Base-by-base conservation (phyloP, 2,329 filamentous ascomycete genomes). In the Mollisia scopiformis region DNA sequence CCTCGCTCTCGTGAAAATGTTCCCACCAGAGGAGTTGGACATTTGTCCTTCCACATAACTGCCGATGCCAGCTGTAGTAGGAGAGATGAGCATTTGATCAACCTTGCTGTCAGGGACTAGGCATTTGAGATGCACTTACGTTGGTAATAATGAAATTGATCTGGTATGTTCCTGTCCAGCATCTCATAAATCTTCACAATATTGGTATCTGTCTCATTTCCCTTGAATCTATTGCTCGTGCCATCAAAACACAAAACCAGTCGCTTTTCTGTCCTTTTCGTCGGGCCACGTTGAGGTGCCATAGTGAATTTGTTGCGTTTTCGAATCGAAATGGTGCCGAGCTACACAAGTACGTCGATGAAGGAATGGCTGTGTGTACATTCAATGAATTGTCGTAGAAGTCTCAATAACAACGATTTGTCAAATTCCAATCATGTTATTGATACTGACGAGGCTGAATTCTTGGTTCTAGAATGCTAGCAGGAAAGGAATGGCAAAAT, bases 141-240 rank as follows among this genome's bases (percentile, higher is more conserved):
- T 11, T 59, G 57, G 16, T 59, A 59, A 23, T 59, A 59, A 28
- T 59, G 57, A 28, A 49, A 59, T 31, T 59, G 57, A 11, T 50
- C 33, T 3, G 50, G 51, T 19, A n/a, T 31, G n/a, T 30, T 39
- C 11, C 57, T 43, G 14, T 59, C 51, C 8, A 59, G 30, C 57
- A 59, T 59, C 30, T 59, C 39, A 30, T 55, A 59, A 7, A 59
- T 54, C 23, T 59, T 55, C 13, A 59, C 57, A 27, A 59, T 59
- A 31, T 59, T 59, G 1, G 57, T 59, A 14, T 59, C 57, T 0
- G 57, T 55, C 11, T 54, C 50, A 50, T 41, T 25, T 1, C 57
- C 57, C 13, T 30, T 33, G 23, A 59, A 59, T 16, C 55, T 59
- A 30, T 59, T 59, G 13, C 57, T 47, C 14, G 57, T 59, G 13